Evolutionary conservation across 139 green algal genomes (phyloP), one percentile per base, ranked within the genome.

Genomic region (Chlorella sp.): DNA sequence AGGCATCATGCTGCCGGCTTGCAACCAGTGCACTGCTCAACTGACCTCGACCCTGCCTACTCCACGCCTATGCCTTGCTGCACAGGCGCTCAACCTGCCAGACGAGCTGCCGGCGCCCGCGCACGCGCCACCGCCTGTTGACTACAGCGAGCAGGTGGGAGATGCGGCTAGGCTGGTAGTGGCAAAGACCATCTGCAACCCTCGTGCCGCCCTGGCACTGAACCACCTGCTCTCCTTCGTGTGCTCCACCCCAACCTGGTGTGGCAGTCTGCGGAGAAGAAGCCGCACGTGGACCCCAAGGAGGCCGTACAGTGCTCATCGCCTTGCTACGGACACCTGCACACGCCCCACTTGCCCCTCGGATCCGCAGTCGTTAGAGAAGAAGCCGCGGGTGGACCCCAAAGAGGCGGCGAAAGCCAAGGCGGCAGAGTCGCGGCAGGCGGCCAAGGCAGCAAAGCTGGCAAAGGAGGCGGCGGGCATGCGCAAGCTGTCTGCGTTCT

Each of bases 391-490:
- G 5, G 26, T 91, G 65, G 88, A 92, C 74, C 87, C 88, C 43
- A 92, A 91, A 36, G 87, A 92, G 22, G 36, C 83, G 30, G 86
- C 87, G n/a, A 92, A 90, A 38, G 64, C 60, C 14, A 88, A 88
- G 73, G 88, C 88, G 36, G 74, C 75, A 76, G 79, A 85, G 36
- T 34, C 72, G 22, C 69, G 76, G 48, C 72, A 82, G 41, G 88
- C 85, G 44, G 54, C 77, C 43, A 92, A 91, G 64, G 65, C 51
- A 30, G 73, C 80, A 36, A 77, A 86, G 73, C 62, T 88, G 54
- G 88, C 88, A 26, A 92, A 92, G 48, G 88, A 92, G 62, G 88
- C 88, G 14, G 58, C 77, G 1, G 69, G 68, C 51, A 92, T 92
- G 88, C 87, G 83, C 56, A 92, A 89, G 40, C 85, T 92, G 36